Evolutionary conservation across 2,329 filamentous ascomycete genomes (phyloP).

Genomic region (Zasmidium angulare): DNA sequence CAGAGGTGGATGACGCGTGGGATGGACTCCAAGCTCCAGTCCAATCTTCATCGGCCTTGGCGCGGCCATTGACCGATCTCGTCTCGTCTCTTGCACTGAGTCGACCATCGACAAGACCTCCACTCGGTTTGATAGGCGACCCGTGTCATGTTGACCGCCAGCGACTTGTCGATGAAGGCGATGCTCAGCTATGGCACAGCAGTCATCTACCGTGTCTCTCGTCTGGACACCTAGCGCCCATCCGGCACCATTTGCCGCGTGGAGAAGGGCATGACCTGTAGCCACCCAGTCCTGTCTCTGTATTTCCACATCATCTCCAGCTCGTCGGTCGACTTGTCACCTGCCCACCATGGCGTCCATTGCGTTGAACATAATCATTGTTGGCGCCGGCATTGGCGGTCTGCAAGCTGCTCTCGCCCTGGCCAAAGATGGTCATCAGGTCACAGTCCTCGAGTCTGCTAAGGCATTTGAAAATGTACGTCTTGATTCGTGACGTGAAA

Average conservation of each 20-base stretch:
- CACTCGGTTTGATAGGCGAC: too few species aligned
- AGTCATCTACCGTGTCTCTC: background rate
- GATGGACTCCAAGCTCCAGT: too few species aligned
- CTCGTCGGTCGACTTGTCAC: too few species aligned
- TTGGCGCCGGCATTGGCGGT: conserved; percentile 58
- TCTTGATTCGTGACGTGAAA: background rate
- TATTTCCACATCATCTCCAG: too few species aligned
- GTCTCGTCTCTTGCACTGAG: background rate
- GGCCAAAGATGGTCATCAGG: conserved; percentile 51
- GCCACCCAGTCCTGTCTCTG: background rate
- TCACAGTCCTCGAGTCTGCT: conserved; percentile 45
- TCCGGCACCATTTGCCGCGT: background rate
- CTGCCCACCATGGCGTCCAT: background rate
- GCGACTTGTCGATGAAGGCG: too few species aligned
- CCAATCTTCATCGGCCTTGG: background rate
- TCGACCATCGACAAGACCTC: too few species aligned
- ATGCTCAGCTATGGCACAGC: background rate
- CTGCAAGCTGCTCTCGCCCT: conserved; percentile 51
- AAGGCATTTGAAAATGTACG: conserved; percentile 39
- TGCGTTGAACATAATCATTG: conserved; percentile 50
- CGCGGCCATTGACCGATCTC: background rate
- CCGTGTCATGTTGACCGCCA: too few species aligned
- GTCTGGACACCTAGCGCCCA: background rate
- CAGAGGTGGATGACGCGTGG: background rate
- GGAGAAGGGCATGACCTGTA: background rate